Evolutionary conservation across 805 yeast genomes (phyloP).

Genomic region (Suhomyces faveliae): DNA sequence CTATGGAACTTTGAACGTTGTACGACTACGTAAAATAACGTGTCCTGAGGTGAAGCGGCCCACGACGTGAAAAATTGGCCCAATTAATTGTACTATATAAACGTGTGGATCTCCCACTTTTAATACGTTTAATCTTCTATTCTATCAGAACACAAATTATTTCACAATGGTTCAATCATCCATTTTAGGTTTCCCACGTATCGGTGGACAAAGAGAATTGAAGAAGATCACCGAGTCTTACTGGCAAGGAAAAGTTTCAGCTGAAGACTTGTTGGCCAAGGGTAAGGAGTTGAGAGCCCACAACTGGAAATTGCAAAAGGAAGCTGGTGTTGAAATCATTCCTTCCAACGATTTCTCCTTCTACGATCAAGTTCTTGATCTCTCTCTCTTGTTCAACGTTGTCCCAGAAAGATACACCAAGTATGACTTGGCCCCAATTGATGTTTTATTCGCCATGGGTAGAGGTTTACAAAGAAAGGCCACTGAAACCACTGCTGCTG

Average conservation of each 20-base stretch:
- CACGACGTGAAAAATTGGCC: slow-evolving; percentile 2
- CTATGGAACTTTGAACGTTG: background rate
- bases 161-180: slow-evolving; percentile 88
- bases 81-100: slow-evolving; percentile 2
- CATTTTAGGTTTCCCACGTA: slow-evolving; percentile 99
- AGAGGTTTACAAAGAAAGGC: slow-evolving; percentile 99
- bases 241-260: slow-evolving; percentile 93
- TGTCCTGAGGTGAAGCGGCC: slow-evolving; percentile 1
- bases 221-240: slow-evolving; percentile 98
- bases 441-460: slow-evolving; percentile 98
- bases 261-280: slow-evolving; percentile 82
- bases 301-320: slow-evolving; percentile 98
- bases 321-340: slow-evolving; percentile 94
- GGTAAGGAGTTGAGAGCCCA: slow-evolving; percentile 93
- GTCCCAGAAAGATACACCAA: slow-evolving; percentile 96
- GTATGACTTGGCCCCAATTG: slow-evolving; percentile 83
- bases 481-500: slow-evolving; percentile 80
- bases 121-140: background rate
- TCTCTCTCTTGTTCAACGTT: slow-evolving; percentile 89
- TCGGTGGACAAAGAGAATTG: slow-evolving; percentile 98
- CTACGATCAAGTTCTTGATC: slow-evolving; percentile 96
- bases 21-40: slow-evolving; percentile 2
- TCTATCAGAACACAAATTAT: background rate
- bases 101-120: slow-evolving; percentile 4
- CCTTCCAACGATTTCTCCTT: slow-evolving; percentile 97